phyloP scores from a whole-genome alignment of 495 filamentous ascomycete species.

The Aspergillus sparsus region DNA sequence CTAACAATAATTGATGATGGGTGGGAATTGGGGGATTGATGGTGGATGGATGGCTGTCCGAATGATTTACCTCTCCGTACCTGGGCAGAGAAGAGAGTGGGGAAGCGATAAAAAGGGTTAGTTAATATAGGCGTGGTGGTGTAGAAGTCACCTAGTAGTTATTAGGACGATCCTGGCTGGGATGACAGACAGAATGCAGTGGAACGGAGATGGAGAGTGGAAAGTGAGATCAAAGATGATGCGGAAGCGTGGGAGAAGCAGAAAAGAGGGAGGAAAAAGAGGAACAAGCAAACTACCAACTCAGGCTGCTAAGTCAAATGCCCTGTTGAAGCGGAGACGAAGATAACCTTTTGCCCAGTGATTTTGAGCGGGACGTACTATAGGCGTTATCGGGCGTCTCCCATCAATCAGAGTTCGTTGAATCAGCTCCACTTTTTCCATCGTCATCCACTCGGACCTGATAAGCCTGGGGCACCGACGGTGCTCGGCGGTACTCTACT shows the following conservation, averaged over 20 bases:
- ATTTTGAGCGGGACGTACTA: neutral
- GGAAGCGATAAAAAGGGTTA: neutral
- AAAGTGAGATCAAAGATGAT: constrained; percentile 1
- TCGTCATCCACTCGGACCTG: neutral
- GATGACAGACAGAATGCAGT: no score
- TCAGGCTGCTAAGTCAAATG: neutral
- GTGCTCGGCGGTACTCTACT: constrained; percentile 2
- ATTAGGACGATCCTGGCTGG: no score
- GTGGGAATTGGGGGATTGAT: constrained; percentile 2
- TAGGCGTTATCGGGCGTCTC: constrained; percentile 20
- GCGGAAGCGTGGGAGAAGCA: neutral
- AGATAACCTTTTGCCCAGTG: constrained; percentile 14
- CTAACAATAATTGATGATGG: neutral
- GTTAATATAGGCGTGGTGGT: neutral
- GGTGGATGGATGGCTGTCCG: neutral
- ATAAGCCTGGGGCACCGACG: constrained; percentile 18
- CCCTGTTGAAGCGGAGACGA: constrained; percentile 8
- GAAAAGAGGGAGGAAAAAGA: constrained; percentile 8
- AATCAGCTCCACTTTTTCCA: neutral
- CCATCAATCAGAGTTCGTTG: constrained; percentile 18
- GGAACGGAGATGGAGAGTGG: neutral
- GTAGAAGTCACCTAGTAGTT: no score
- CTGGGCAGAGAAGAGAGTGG: neutral
- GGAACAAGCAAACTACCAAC: neutral
- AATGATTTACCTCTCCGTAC: neutral